Conservation (phyloP, 352 stramenopile genomes). For the Peronospora destructor region DNA sequence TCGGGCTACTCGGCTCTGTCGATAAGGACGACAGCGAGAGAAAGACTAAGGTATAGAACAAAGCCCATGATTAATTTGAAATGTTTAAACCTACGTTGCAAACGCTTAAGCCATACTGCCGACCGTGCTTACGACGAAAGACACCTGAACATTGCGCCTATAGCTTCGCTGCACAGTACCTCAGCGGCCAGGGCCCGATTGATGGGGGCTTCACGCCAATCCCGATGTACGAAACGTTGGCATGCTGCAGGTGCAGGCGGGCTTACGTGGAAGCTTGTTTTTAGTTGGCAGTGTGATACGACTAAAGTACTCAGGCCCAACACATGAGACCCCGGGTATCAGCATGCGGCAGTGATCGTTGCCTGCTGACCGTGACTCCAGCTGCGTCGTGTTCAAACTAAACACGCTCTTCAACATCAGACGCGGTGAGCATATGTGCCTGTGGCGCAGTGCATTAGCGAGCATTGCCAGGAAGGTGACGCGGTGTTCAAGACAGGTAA, state of each 20-base stretch:
- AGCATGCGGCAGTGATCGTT: constrained; percentile 43
- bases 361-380: constrained; percentile 28
- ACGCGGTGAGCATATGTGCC: constrained; percentile 41
- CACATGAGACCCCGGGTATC: constrained; percentile 55
- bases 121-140: too few relatives aligned
- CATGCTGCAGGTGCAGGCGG: too few relatives aligned
- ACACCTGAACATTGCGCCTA: too few relatives aligned
- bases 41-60: not conserved
- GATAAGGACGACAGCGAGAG: not conserved
- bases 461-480: constrained; percentile 38
- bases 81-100: too few relatives aligned
- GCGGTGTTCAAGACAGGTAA: constrained; percentile 54
- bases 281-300: constrained; percentile 38
- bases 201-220: too few relatives aligned
- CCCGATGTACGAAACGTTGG: too few relatives aligned
- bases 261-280: too few relatives aligned
- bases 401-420: constrained; percentile 69
- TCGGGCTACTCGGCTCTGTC: constrained; percentile 10
- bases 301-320: constrained; percentile 42
- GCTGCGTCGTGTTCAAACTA: constrained; percentile 43
- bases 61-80: too few relatives aligned
- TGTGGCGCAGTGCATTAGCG: constrained; percentile 33
- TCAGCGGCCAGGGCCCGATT: too few relatives aligned
- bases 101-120: too few relatives aligned
- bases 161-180: too few relatives aligned